A percentile compares a stretch with the other conserved stretches of the same genome.
Evolutionary conservation across 352 stramenopile genomes (phyloP).

Genomic region (Pythium dissotocum): DNA sequence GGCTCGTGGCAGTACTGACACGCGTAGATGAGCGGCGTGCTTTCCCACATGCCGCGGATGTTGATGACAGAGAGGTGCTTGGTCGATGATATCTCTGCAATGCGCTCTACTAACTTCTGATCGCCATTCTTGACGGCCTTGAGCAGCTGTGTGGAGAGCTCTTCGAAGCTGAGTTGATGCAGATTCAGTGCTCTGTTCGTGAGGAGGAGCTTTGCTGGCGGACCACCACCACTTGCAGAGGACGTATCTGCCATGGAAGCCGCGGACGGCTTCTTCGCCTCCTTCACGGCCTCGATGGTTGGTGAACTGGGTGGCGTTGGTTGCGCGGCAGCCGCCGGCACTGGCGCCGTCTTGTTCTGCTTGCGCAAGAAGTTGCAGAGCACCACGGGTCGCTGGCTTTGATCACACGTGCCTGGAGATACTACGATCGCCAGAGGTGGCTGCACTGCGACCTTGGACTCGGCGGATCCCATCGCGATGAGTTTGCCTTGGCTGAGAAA

Average conservation of each 20-base stretch:
- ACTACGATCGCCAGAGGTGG: constrained; percentile 27
- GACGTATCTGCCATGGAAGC: background rate
- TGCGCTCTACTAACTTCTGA: constrained; percentile 38
- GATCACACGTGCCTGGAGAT: background rate
- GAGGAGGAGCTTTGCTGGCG: constrained; percentile 6
- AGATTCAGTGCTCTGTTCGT: constrained; percentile 13
- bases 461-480: constrained; percentile 39
- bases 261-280: constrained; percentile 2
- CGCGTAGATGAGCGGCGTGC: constrained; percentile 76
- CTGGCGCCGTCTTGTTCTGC: constrained; percentile 23
- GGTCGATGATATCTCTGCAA: constrained; percentile 17
- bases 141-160: constrained; percentile 60
- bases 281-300: constrained; percentile 17
- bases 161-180: constrained; percentile 35
- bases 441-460: constrained; percentile 52
- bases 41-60: constrained; percentile 82
- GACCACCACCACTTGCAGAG: background rate
- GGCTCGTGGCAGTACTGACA: constrained; percentile 61
- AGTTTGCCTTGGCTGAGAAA: no score
- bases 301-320: constrained; percentile 9
- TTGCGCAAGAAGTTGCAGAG: constrained; percentile 17
- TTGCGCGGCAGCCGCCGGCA: background rate
- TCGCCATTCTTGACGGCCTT: constrained; percentile 70
- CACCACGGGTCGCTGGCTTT: constrained; percentile 19
- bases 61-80: constrained; percentile 41